phyloP scores from a whole-genome alignment of 192 early-diverging fungal species.

The Haplosporangium gracile region DNA sequence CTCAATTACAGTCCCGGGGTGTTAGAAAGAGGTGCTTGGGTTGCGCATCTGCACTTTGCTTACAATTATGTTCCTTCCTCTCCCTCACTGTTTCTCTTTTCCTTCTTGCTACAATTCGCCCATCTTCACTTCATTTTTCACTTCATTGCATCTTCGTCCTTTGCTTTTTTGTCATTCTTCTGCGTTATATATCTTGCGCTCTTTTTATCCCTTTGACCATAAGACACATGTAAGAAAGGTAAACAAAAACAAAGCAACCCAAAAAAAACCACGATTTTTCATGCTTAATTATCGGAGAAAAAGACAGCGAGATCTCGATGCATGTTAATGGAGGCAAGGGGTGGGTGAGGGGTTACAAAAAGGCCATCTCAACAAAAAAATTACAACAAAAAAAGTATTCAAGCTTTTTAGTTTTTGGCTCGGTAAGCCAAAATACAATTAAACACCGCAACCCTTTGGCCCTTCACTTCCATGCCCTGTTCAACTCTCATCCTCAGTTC shows the following conservation, averaged over 20 bases:
- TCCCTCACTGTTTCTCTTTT: not conserved
- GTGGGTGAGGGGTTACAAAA: not conserved
- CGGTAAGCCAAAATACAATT: not conserved
- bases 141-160: not conserved
- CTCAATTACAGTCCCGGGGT: not conserved
- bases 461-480: not conserved
- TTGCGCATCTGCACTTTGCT: not conserved
- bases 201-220: not conserved
- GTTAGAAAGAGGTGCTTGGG: not conserved
- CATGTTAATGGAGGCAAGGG: not conserved
- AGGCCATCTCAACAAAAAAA: not conserved
- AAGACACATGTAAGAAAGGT: conserved; percentile 6
- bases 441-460: not conserved
- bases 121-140: not conserved
- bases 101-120: not conserved
- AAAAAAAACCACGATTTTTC: not conserved
- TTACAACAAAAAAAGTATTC: not conserved
- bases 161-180: not conserved
- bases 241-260: not conserved
- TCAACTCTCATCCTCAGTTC: no score
- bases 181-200: no score
- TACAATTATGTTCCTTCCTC: not conserved
- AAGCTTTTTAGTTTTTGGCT: no score
- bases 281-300: conserved; percentile 6
- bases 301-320: not conserved